These are phyloP conservation scores for Amniculicola lignicola DNA, from an alignment of 495 filamentous ascomycete genomes.

Conservation along the genomic window DNA sequence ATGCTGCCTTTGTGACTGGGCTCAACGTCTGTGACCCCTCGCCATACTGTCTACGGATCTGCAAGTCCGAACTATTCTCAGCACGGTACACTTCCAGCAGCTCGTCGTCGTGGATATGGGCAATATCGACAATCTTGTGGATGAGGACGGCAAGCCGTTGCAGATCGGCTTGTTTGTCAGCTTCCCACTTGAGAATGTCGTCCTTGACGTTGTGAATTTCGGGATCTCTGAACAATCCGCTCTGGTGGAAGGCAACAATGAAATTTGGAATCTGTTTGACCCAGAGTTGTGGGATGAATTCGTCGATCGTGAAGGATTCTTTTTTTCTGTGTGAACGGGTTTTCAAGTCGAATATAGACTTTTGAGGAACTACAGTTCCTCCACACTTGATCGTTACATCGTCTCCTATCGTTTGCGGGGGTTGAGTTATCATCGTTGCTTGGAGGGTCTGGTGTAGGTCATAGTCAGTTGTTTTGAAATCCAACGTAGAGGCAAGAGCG, in stretches of 20 bases:
- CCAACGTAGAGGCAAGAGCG: background rate
- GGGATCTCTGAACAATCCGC: constrained; percentile 56
- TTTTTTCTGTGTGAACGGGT: constrained; percentile 50
- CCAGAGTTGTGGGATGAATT: constrained; percentile 59
- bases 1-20: constrained; percentile 2
- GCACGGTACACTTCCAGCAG: constrained; percentile 48
- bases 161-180: constrained; percentile 43
- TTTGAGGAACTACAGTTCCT: constrained; percentile 44
- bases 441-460: constrained; percentile 6
- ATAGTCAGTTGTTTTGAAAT: background rate
- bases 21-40: constrained; percentile 26
- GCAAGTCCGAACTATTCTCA: constrained; percentile 39
- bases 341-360: constrained; percentile 63
- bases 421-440: background rate
- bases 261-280: constrained; percentile 60
- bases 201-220: constrained; percentile 45
- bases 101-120: constrained; percentile 35
- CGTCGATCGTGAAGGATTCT: constrained; percentile 42
- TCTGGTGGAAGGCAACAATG: constrained; percentile 56
- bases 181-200: constrained; percentile 55
- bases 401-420: background rate
- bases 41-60: constrained; percentile 45
- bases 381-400: constrained; percentile 14
- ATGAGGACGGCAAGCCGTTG: constrained; percentile 45
- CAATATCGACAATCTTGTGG: constrained; percentile 47